A percentile compares a stretch with the other conserved stretches of the same genome.
phyloP scores from a whole-genome alignment of 257 asterid genomes.

The Perilla frutescens region DNA sequence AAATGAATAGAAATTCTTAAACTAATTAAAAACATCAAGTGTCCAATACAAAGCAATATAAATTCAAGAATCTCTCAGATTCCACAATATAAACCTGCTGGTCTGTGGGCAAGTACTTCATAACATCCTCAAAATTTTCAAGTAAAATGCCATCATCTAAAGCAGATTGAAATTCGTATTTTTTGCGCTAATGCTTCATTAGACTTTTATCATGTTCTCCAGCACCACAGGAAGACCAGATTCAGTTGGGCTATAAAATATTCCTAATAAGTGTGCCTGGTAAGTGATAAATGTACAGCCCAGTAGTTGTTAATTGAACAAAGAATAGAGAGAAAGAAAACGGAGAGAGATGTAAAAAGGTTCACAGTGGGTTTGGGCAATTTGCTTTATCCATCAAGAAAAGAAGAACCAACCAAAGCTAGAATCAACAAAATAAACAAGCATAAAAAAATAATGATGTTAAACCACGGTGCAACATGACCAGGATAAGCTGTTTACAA shows the following conservation, averaged over 20 bases:
- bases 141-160: too few relatives aligned
- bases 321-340: background rate
- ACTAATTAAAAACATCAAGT: background rate
- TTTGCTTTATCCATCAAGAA: conserved; percentile 23
- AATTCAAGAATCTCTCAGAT: background rate
- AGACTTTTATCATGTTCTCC: too few relatives aligned
- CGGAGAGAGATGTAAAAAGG: background rate
- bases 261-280: background rate
- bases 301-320: background rate
- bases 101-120: background rate
- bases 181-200: too few relatives aligned
- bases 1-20: background rate
- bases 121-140: too few relatives aligned
- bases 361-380: background rate
- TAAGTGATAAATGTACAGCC: background rate
- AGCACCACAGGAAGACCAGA: background rate
- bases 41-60: background rate
- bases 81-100: background rate
- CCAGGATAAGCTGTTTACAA: conserved; percentile 10
- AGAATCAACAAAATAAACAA: background rate
- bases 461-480: conserved; percentile 16
- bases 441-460: background rate
- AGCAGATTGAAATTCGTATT: too few relatives aligned
- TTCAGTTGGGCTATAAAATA: background rate
- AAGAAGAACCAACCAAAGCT: background rate